These are phyloP conservation scores for Aureobasidium sp. DNA, from an alignment of 2,329 filamentous ascomycete genomes.

Conservation along the genomic window DNA sequence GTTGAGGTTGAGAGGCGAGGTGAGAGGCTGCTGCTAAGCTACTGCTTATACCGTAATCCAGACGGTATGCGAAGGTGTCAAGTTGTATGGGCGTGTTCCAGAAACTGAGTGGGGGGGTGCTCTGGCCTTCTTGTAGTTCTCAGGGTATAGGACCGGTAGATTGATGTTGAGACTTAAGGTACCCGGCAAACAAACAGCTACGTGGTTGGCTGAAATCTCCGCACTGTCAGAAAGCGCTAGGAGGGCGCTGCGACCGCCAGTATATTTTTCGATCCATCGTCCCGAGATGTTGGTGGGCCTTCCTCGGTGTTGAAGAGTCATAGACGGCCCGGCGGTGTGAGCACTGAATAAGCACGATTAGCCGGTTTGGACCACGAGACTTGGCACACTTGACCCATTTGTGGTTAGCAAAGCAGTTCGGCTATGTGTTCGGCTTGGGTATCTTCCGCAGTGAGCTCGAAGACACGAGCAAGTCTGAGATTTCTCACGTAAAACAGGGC, in stretches of 20 bases:
- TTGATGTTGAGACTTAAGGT: constrained; percentile 5
- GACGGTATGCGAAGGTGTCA: constrained; percentile 7
- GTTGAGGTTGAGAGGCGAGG: constrained; percentile 1
- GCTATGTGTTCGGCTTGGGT: constrained; percentile 3
- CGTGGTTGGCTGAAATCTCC: constrained; percentile 10
- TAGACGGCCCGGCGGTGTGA: constrained; percentile 10
- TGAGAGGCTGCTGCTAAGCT: constrained; percentile 6
- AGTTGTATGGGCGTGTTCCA: constrained; percentile 8
- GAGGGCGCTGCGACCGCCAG: constrained; percentile 2
- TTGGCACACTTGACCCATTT: neutral
- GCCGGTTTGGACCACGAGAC: neutral
- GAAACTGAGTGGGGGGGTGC: constrained; percentile 1
- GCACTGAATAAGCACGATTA: neutral
- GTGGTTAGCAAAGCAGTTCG: constrained; percentile 2
- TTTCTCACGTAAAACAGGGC: neutral
- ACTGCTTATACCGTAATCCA: constrained; percentile 9
- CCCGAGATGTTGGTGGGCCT: constrained; percentile 6
- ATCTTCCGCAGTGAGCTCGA: neutral
- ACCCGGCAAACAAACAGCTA: constrained; percentile 9
- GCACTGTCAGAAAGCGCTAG: constrained; percentile 1
- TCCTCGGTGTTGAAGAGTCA: constrained; percentile 7
- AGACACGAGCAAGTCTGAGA: neutral
- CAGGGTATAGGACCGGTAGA: neutral
- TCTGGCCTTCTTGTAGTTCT: constrained; percentile 9
- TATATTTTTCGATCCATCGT: constrained; percentile 1